These are phyloP conservation scores for Auricularia cornea DNA, from an alignment of 768 basidiomycete species.

Conservation along the genomic window DNA sequence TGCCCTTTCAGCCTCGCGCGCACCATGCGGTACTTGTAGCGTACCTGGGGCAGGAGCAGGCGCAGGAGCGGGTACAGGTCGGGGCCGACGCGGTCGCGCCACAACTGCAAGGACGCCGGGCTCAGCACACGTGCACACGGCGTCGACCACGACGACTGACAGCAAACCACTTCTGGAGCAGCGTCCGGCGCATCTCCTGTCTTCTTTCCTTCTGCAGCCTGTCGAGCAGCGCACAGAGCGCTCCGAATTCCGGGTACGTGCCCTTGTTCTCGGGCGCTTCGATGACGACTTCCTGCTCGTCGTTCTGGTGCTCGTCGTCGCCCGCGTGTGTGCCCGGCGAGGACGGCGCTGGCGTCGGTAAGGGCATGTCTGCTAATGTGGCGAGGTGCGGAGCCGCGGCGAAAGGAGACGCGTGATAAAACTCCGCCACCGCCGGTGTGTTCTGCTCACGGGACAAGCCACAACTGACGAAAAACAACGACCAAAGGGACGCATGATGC, in stretches of 20 bases:
- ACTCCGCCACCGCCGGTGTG: not conserved
- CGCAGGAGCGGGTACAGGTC: conserved; percentile 88
- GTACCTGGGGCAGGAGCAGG: conserved; percentile 76
- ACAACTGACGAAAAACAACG: too few species aligned
- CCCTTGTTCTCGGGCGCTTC: conserved; percentile 10
- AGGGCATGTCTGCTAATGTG: not conserved
- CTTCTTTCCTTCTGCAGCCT: conserved; percentile 65
- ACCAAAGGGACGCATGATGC: too few species aligned
- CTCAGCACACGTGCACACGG: conserved; percentile 11
- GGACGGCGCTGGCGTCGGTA: conserved; percentile 1
- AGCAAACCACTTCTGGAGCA: conserved; percentile 71
- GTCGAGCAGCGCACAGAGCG: conserved; percentile 54
- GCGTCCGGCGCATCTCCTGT: conserved; percentile 60
- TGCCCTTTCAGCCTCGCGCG: not conserved
- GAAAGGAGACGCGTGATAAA: not conserved
- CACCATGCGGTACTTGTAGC: conserved; percentile 24
- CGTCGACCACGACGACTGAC: conserved; percentile 38
- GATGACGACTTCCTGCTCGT: conserved; percentile 2
- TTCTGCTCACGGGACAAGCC: not conserved
- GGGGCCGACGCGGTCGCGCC: conserved; percentile 77
- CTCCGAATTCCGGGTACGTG: conserved; percentile 12
- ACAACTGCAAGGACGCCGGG: conserved; percentile 43
- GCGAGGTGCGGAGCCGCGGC: not conserved
- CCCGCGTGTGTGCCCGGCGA: not conserved
- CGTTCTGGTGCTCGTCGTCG: not conserved